Evolutionary conservation across 169 alveolate species (phyloP).

Genomic region (Amoebophrya sp.): DNA sequence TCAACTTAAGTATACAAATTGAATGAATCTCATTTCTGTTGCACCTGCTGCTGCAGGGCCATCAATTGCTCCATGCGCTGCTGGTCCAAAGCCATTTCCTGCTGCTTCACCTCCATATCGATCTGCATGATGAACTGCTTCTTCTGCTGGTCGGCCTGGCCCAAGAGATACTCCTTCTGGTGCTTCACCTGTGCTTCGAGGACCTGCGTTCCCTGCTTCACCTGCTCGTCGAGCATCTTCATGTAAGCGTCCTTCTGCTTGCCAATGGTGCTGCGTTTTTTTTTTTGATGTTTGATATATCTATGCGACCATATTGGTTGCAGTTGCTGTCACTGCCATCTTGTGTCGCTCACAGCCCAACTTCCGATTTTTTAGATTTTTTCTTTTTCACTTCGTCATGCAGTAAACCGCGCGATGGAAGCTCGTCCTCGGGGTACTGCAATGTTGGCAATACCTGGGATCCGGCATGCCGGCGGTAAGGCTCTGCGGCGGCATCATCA

Average conservation of each 20-base stretch:
- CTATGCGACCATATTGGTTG: no score
- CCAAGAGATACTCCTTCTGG: background rate
- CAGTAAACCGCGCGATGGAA: no score
- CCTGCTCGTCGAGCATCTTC: conserved; percentile 1
- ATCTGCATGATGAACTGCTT: conserved; percentile 1
- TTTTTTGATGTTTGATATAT: no score
- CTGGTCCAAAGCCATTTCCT: background rate
- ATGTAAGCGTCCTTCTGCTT: conserved; percentile 2
- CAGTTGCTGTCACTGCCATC: no score
- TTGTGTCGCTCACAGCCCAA: no score
- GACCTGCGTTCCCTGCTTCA: background rate
- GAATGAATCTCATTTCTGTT: no score
- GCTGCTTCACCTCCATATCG: background rate
- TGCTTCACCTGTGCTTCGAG: background rate
- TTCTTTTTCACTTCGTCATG: no score
- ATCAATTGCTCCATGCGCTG: background rate
- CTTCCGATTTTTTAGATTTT: no score
- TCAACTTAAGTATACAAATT: no score
- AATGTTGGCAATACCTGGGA: no score
- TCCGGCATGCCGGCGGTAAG: background rate
- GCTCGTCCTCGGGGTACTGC: no score
- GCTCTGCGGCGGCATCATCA: background rate
- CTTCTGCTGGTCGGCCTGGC: conserved; percentile 5
- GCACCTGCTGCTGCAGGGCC: conserved; percentile 4
- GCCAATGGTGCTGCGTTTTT: background rate